A percentile compares a stretch with the other conserved stretches of the same genome.
These are phyloP conservation scores for Platanthera zijinensis DNA, from an alignment of 106 monocot genomes.

Conservation along the genomic window DNA sequence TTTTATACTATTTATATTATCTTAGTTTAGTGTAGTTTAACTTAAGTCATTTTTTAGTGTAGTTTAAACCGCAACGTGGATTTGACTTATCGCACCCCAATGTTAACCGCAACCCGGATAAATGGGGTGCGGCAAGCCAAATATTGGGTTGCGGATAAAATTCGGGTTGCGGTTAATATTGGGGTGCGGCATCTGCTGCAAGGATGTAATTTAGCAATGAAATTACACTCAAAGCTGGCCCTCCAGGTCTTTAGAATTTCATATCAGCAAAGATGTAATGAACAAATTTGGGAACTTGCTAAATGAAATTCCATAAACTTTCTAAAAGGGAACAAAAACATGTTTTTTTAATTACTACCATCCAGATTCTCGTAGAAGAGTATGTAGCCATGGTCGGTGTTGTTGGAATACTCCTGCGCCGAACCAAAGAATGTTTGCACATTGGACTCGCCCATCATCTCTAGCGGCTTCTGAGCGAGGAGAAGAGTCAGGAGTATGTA, in stretches of 20 bases:
- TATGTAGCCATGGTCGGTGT: constrained; percentile 33
- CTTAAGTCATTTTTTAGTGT: too few species aligned
- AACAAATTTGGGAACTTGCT: background rate
- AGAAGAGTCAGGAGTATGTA: too few species aligned
- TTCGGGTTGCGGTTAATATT: too few species aligned
- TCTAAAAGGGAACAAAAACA: background rate
- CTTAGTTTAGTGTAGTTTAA: too few species aligned
- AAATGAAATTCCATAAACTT: background rate
- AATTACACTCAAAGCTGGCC: background rate
- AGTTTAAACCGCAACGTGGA: too few species aligned
- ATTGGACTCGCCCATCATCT: constrained; percentile 22
- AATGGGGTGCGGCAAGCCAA: too few species aligned
- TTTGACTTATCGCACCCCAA: too few species aligned
- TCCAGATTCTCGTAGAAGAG: constrained; percentile 24
- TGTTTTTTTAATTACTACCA: background rate
- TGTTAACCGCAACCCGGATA: too few species aligned
- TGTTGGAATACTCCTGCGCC: constrained; percentile 27
- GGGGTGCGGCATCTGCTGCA: too few species aligned
- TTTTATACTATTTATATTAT: too few species aligned
- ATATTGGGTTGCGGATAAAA: too few species aligned
- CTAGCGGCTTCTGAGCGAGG: background rate
- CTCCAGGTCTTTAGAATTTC: background rate
- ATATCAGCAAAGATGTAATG: background rate
- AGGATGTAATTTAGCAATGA: too few species aligned
- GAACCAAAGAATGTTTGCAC: constrained; percentile 30